Evolutionary conservation across 2,329 filamentous ascomycete genomes (phyloP), one percentile per base, ranked within the genome.

Genomic region (Fusarium staphyleae): DNA sequence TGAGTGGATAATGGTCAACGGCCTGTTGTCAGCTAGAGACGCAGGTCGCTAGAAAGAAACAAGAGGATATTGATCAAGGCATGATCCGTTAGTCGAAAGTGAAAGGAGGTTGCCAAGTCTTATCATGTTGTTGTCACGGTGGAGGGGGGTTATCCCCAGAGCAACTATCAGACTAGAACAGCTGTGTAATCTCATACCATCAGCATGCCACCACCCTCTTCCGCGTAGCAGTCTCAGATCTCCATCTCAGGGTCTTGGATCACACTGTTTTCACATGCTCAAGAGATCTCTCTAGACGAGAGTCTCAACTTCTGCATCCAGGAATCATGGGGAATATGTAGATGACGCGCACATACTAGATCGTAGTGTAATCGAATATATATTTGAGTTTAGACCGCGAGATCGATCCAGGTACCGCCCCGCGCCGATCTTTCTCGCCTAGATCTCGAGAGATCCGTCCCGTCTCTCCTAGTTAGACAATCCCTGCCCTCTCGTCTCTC

Each of bases 321-420:
- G 22, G 19, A 8, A 26, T 44, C 48, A 49, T 61, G 57, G 41
- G 44, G 14, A 14, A 29, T 12, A 14, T 16, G 22, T 61, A 26
- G 34, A 62, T 62, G 60, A 62, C 55, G 60, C 60, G 60, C 60
- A 62, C 60, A 63, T 63, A 50, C 51, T 15, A 57, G 30, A 43
- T 57, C 35, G 46, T 57, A 46, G 60, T 45, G 60, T 62, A 63
- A 62, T 63, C 16, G 59, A 62, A 15, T 15, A 12, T 22, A 5
- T 24, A 22, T 13, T 34, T 48, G 40, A 48, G 5, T 47, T 42
- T 51, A 9, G 9, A 33, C 13, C 33, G 16, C 46, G 3, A 33
- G 46, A 48, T 48, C 45, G 56, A 60, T 62, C 43, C 60, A 62
- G 58, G 58, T 29, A 62, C 58, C 30, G 13, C 42, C 29, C 58